Conservation (phyloP, 306 rosid species). For the Vicia villosa region DNA sequence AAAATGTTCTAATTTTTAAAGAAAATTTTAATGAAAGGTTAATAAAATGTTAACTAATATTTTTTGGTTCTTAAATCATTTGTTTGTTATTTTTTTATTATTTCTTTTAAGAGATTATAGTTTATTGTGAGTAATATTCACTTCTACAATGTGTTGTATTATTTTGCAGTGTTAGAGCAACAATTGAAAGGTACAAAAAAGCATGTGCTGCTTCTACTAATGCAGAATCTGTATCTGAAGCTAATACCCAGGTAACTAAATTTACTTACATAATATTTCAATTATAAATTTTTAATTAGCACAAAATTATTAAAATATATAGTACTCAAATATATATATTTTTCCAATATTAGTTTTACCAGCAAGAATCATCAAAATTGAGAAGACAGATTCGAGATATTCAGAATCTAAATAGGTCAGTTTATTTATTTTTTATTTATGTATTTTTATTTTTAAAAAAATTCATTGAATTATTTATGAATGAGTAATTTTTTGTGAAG, state of each 20-base stretch:
- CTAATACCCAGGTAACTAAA: conserved; percentile 66
- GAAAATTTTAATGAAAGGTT: too few species aligned
- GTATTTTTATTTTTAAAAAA: neutral
- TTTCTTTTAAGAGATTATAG: too few species aligned
- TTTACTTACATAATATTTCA: too few species aligned
- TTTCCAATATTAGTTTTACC: conserved; percentile 69
- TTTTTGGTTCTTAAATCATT: too few species aligned
- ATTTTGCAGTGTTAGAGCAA: conserved; percentile 77
- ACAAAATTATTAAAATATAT: too few species aligned
- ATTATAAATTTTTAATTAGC: too few species aligned
- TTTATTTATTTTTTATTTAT: neutral
- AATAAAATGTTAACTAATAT: too few species aligned
- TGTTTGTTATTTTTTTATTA: too few species aligned
- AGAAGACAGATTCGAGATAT: conserved; percentile 84
- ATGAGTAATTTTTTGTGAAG: conserved; percentile 35
- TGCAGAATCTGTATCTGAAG: conserved; percentile 74
- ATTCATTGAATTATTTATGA: neutral
- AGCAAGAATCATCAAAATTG: conserved; percentile 86
- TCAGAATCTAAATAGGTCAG: conserved; percentile 79
- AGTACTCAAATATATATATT: too few species aligned
- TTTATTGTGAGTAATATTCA: too few species aligned
- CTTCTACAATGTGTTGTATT: neutral
- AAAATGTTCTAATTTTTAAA: too few species aligned
- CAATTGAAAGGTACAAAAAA: conserved; percentile 93
- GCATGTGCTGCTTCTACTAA: conserved; percentile 68